Evolutionary conservation across 192 early-diverging fungal species (phyloP).

Genomic region (Coemansia sp.): DNA sequence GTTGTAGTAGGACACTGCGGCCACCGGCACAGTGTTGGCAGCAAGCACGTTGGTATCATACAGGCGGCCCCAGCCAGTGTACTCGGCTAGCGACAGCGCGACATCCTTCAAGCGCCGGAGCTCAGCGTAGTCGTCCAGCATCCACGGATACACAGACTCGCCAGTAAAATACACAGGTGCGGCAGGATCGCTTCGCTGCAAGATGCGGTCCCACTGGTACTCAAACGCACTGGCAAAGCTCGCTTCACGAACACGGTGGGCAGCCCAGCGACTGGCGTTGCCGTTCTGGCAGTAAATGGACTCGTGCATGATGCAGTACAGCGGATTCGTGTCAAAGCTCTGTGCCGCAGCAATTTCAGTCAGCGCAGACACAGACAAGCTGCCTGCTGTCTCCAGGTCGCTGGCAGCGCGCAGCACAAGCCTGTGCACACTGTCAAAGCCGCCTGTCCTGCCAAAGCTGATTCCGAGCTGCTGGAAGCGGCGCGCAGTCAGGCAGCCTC

Average conservation of each 20-base stretch:
- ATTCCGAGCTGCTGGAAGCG: conserved; percentile 68
- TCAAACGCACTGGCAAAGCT: conserved; percentile 55
- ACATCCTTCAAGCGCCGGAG: conserved; percentile 60
- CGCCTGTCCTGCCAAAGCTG: conserved; percentile 62
- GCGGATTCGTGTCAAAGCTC: conserved; percentile 59
- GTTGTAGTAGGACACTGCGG: conserved; percentile 66
- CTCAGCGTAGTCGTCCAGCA: conserved; percentile 70
- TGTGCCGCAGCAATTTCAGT: conserved; percentile 38
- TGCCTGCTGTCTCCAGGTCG: conserved; percentile 48
- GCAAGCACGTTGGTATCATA: conserved; percentile 56
- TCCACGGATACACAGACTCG: conserved; percentile 69
- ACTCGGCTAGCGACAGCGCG: conserved; percentile 59
- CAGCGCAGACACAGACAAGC: conserved; percentile 48
- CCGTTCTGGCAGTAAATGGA: conserved; percentile 65
- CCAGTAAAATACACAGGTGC: conserved; percentile 63
- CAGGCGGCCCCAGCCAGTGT: conserved; percentile 56
- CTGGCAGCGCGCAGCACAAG: conserved; percentile 51
- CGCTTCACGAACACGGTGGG: conserved; percentile 55
- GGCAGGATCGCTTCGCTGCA: conserved; percentile 10
- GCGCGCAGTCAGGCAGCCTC: conserved; percentile 62
- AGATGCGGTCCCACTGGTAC: conserved; percentile 42
- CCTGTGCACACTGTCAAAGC: conserved; percentile 62
- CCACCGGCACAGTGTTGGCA: conserved; percentile 57
- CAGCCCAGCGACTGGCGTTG: conserved; percentile 60
- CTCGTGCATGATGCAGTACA: conserved; percentile 69